Evolutionary conservation across 768 basidiomycete genomes (phyloP).

Genomic region (Neoboletus magnificus): DNA sequence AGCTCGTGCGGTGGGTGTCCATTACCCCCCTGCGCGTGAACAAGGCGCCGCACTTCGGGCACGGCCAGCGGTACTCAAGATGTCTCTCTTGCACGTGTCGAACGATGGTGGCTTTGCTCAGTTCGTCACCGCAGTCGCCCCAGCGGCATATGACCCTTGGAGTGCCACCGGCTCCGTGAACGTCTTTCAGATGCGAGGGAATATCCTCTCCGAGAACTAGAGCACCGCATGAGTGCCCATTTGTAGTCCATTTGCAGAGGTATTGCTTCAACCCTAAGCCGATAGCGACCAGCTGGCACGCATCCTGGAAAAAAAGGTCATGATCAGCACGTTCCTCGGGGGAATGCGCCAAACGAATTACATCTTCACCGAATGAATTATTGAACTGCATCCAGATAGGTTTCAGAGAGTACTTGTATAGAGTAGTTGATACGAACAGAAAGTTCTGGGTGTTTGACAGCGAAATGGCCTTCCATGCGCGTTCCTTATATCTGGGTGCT

Average conservation of each 20-base stretch:
- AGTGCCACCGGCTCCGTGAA: slow-evolving; percentile 4
- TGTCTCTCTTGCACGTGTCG: slow-evolving; percentile 27
- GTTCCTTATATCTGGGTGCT: slow-evolving; percentile 13
- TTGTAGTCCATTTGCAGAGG: slow-evolving; percentile 8
- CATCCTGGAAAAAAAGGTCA: slow-evolving; percentile 5
- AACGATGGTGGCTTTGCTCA: slow-evolving; percentile 11
- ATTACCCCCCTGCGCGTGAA: slow-evolving; percentile 24
- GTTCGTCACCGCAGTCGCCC: slow-evolving; percentile 13
- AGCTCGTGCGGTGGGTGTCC: slow-evolving; percentile 12
- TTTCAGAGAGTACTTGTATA: neutral
- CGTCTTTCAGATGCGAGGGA: slow-evolving; percentile 11
- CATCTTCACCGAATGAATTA: slow-evolving; percentile 10
- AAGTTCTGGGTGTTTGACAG: neutral
- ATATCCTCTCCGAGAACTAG: slow-evolving; percentile 15
- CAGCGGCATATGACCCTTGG: slow-evolving; percentile 13
- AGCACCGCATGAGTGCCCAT: slow-evolving; percentile 11
- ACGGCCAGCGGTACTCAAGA: slow-evolving; percentile 22
- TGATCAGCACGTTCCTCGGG: neutral
- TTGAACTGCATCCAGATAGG: slow-evolving; percentile 8
- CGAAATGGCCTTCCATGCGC: neutral
- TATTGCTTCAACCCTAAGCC: neutral
- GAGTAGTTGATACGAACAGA: neutral
- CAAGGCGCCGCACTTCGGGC: slow-evolving; percentile 8
- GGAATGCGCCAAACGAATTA: neutral
- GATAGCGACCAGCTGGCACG: slow-evolving; percentile 7